Percentiles rank a stretch among this genome's conserved stretches.
Evolutionary conservation across 768 basidiomycete species (phyloP).

Genomic region (Fomitopsis pulvina): DNA sequence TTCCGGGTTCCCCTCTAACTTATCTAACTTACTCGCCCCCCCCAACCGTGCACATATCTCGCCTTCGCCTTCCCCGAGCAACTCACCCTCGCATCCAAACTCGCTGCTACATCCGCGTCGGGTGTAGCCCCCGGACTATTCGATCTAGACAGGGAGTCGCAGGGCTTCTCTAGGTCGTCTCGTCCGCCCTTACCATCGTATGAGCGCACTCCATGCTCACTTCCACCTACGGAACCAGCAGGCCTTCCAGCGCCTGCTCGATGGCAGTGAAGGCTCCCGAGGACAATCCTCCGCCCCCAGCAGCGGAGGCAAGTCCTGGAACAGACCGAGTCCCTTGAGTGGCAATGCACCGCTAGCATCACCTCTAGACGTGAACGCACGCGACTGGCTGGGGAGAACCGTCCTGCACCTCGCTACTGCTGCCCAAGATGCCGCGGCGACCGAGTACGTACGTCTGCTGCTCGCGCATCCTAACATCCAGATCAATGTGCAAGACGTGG

Average conservation of each 20-base stretch:
- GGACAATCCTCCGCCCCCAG: slow-evolving; percentile 25
- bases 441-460: slow-evolving; percentile 74
- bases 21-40: too few species aligned
- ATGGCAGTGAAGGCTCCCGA: slow-evolving; percentile 34
- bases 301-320: slow-evolving; percentile 56
- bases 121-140: slow-evolving; percentile 5
- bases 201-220: slow-evolving; percentile 78
- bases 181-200: slow-evolving; percentile 28
- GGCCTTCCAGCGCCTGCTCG: slow-evolving; percentile 71
- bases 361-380: slow-evolving; percentile 56
- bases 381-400: slow-evolving; percentile 67
- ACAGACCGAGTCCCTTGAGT: slow-evolving; percentile 35
- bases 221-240: slow-evolving; percentile 66
- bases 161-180: slow-evolving; percentile 17
- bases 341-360: slow-evolving; percentile 15
- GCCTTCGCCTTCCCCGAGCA: background rate
- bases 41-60: background rate
- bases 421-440: slow-evolving; percentile 47
- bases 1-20: too few species aligned
- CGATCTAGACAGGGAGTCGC: slow-evolving; percentile 14
- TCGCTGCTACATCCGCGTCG: background rate
- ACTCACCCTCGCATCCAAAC: background rate
- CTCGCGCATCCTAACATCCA: slow-evolving; percentile 71
- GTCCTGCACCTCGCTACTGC: slow-evolving; percentile 79
- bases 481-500: slow-evolving; percentile 73